phyloP scores from a whole-genome alignment of 2,329 filamentous ascomycete genomes.

The Rugonectria rugulosa region DNA sequence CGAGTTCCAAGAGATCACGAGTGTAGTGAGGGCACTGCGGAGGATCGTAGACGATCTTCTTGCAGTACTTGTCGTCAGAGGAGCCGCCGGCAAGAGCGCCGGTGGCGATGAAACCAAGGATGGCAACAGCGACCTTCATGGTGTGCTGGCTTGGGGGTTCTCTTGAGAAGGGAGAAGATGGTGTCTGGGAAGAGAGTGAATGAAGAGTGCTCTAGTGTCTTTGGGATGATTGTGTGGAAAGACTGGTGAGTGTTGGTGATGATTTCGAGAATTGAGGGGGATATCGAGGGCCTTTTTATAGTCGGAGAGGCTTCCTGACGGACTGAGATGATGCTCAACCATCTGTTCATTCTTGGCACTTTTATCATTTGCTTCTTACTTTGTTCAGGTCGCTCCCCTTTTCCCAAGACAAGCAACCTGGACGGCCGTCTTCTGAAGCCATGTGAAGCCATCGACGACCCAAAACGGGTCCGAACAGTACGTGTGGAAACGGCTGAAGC shows the following conservation, averaged over 20 bases:
- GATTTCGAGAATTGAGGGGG: background rate
- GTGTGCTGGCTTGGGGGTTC: background rate
- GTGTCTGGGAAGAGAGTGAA: background rate
- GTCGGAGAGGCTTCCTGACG: background rate
- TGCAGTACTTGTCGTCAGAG: conserved; percentile 5
- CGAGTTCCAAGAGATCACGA: conserved; percentile 10
- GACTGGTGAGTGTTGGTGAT: conserved; percentile 17
- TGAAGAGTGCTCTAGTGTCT: background rate
- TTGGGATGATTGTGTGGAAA: conserved; percentile 4
- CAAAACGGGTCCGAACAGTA: background rate
- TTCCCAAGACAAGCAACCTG: background rate
- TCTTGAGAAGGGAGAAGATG: background rate
- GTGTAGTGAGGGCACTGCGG: conserved; percentile 11
- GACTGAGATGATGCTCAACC: background rate
- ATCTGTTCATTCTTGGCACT: background rate
- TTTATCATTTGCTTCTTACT: background rate
- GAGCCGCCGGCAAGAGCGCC: conserved; percentile 23
- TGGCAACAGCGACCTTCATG: conserved; percentile 7
- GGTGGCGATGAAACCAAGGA: conserved; percentile 25
- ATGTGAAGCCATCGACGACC: conserved; percentile 3
- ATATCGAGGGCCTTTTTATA: conserved; percentile 11
- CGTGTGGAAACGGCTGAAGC: background rate
- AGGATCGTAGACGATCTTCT: conserved; percentile 20
- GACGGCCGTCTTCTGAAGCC: background rate
- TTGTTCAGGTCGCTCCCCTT: background rate